phyloP scores from a whole-genome alignment of 2,329 filamentous ascomycete species.

The Beauveria medogensis region DNA sequence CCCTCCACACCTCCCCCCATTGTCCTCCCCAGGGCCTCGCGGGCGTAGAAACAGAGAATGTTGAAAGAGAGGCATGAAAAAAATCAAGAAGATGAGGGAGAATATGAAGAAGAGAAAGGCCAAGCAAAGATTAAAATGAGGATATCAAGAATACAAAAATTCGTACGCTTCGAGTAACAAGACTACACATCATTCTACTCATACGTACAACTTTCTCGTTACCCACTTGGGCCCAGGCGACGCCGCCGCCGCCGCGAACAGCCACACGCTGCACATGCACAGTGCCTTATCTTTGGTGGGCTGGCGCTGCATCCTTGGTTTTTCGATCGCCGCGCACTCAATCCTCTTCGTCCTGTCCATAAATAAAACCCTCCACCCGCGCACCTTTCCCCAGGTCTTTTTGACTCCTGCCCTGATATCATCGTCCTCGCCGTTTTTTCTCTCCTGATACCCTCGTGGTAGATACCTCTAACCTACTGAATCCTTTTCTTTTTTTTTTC shows the following conservation, averaged over 20 bases:
- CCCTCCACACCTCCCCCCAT: too few relatives aligned
- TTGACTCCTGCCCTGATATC: not conserved
- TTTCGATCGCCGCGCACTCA: slow-evolving; percentile 3
- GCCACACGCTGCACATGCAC: not conserved
- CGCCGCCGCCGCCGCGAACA: not conserved
- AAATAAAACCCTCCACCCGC: slow-evolving; percentile 10
- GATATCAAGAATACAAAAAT: not conserved
- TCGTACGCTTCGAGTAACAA: too few relatives aligned
- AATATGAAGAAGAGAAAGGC: not conserved
- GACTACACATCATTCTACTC: too few relatives aligned
- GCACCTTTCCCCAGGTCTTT: not conserved
- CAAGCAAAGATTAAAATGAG: not conserved
- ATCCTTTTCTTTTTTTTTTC: not conserved
- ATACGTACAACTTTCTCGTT: not conserved
- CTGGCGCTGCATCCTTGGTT: not conserved
- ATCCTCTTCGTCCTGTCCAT: not conserved
- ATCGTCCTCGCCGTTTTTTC: not conserved
- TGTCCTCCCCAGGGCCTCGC: too few relatives aligned
- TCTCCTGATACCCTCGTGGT: not conserved
- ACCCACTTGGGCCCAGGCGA: not conserved
- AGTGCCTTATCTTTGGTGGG: slow-evolving; percentile 8
- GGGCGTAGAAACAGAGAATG: not conserved
- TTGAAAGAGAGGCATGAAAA: not conserved
- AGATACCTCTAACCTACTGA: not conserved
- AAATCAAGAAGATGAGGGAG: not conserved